Evolutionary conservation across 2,329 filamentous ascomycete genomes (phyloP), one percentile per base, ranked within the genome.

Genomic region (Paramyrothecium roridum): DNA sequence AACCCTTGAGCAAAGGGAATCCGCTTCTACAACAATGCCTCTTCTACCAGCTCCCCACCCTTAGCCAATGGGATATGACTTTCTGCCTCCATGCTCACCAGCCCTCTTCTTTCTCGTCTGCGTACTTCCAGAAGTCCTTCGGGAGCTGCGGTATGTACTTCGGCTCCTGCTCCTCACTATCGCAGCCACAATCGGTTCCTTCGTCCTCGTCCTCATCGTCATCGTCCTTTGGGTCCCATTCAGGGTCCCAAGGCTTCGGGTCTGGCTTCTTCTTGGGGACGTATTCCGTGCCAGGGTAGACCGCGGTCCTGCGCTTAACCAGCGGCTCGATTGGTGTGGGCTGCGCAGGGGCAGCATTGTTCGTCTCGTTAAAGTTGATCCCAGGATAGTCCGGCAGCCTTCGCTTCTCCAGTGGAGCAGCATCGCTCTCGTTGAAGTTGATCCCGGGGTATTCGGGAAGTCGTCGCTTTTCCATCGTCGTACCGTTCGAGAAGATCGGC

Each of bases 151-250:
- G 49, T 16, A 46, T 45, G 21, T 50, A 22, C 40, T 23, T 51
- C 10, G 37, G 37, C 13, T 43, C 16, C 13, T 16, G 37, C n/a
- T 13, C 37, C 6, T 43, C n/a, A 19, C 37, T 17, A 13, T 13
- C 37, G n/a, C 12, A 7, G 13, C 37, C 37, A 43, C 37, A 43
- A 13, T 43, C 13, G 12, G n/a, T 30, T 30, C 34, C 34, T 8
- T 34, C 23, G n/a, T 56, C 48, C 22, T 54, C 48, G 16, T 53
- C 45, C 21, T 49, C 26, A 30, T 30, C 26, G 26, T 30, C 26
- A 30, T 1, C 21, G n/a, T 48, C 10, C 52, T 53, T 37, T n/a
- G 43, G 22, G 1, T 46, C 21, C 16, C 47, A 17, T 11, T 47
- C n/a, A 8, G 53, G 12, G 1, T 45, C n/a, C 21, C 30, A 23